Evolutionary conservation across 148 eudicot genomes (phyloP).

Genomic region (Vaccinium darrowii): DNA sequence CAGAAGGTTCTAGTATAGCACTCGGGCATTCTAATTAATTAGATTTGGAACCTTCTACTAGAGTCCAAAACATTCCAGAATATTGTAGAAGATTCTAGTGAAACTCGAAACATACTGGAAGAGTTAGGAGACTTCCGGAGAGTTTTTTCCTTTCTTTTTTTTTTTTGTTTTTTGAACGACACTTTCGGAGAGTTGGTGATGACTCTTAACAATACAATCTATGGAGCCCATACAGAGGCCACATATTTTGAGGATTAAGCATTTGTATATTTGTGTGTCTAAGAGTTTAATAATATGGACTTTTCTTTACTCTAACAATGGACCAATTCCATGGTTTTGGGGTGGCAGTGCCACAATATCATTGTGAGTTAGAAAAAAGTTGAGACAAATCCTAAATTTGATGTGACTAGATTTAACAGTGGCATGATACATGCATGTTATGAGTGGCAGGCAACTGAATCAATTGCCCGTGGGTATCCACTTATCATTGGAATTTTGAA

Average conservation of each 20-base stretch:
- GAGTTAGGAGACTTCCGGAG: background rate
- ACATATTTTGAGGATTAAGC: too few relatives aligned
- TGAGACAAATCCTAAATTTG: background rate
- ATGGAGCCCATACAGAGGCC: too few relatives aligned
- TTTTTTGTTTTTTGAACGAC: too few relatives aligned
- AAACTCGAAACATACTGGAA: background rate
- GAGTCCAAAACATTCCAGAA: too few relatives aligned
- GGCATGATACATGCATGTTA: background rate
- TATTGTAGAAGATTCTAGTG: background rate
- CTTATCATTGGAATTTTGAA: background rate
- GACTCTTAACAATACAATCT: too few relatives aligned
- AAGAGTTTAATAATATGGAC: too few relatives aligned
- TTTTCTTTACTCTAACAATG: too few relatives aligned
- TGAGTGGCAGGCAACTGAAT: background rate
- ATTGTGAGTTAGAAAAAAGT: background rate
- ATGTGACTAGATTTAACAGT: background rate
- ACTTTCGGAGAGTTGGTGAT: too few relatives aligned
- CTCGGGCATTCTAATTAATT: background rate
- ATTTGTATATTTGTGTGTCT: too few relatives aligned
- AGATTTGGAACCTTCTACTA: background rate
- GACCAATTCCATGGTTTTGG: too few relatives aligned
- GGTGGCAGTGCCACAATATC: too few relatives aligned
- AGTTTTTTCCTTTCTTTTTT: background rate
- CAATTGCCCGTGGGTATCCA: background rate
- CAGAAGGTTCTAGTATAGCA: background rate